A percentile compares a stretch with the other conserved stretches of the same genome.
These are phyloP conservation scores for Zostera marina DNA, from an alignment of 116 monocot species.

Conservation along the genomic window DNA sequence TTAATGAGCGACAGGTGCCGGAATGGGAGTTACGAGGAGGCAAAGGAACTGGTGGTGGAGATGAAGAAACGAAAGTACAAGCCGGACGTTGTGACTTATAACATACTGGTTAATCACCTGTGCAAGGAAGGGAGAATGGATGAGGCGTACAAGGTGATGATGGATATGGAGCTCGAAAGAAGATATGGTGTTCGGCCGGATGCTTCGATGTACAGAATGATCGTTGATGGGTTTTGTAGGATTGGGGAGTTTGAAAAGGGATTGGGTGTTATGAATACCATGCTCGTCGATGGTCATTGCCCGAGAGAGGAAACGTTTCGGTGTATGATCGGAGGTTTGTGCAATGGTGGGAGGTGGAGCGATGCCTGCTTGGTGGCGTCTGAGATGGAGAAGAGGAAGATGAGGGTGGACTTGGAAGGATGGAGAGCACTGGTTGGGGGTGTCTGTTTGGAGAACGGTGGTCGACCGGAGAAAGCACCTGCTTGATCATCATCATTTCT, in stretches of 20 bases:
- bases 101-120: slow-evolving; percentile 45
- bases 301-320: slow-evolving; percentile 39
- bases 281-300: slow-evolving; percentile 51
- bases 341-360: slow-evolving; percentile 23
- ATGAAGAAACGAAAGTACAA: slow-evolving; percentile 56
- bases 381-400: slow-evolving; percentile 63
- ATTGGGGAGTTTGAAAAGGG: slow-evolving; percentile 46
- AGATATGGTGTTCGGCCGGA: slow-evolving; percentile 16
- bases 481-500: slow-evolving; percentile 6
- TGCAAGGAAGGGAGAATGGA: slow-evolving; percentile 28
- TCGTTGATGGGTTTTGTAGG: slow-evolving; percentile 64
- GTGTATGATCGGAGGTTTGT: slow-evolving; percentile 40
- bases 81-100: slow-evolving; percentile 43
- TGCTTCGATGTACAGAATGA: slow-evolving; percentile 56
- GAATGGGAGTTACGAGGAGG: slow-evolving; percentile 37
- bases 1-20: slow-evolving; percentile 51
- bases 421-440: slow-evolving; percentile 34
- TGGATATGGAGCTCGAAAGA: slow-evolving; percentile 55
- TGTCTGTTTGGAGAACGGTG: slow-evolving; percentile 6
- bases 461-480: neutral
- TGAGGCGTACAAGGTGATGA: slow-evolving; percentile 70
- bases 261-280: slow-evolving; percentile 41
- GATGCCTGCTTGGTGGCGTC: slow-evolving; percentile 53
- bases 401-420: slow-evolving; percentile 18
- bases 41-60: slow-evolving; percentile 39